Evolutionary conservation across 2,329 filamentous ascomycete genomes (phyloP), one percentile per base, ranked within the genome.

Genomic region (Penicillium sp.): DNA sequence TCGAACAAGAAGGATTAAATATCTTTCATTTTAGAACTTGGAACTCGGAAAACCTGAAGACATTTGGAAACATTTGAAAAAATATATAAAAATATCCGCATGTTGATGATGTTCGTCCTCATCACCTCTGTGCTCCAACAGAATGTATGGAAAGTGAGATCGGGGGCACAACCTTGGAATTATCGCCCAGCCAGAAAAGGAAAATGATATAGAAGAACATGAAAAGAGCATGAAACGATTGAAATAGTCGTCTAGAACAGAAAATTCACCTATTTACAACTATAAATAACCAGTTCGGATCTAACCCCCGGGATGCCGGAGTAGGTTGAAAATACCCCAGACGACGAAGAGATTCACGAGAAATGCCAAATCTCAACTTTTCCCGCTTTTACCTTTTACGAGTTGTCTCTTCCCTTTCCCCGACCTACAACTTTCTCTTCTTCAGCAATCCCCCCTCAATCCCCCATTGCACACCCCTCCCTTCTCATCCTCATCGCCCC

Each of bases 401-500:
- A 32, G 4, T n/a, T 16, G 5, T 26, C 38, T 26, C 46, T 53
- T 42, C 34, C 44, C 42, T 42, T 50, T 26, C 24, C 50, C 37
- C 16, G 7, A 24, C 44, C 31, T 45, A 1, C 38, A 22, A 18
- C 34, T 26, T 44, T 26, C n/a, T 26, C n/a, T 26, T 32, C 18
- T 14, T n/a, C 32, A 45, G 34, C n/a, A 50, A 48, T 50, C 47
- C 42, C 18, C n/a, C 24, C 6, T 9, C 9, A 1, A 29, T 18
- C 18, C 18, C 24, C 14, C 14, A 34, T 34, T 34, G 29, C 5
- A 37, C 24, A 16, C 35, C 35, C 32, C 18, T 40, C 31, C 54
- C 38, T 48, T 40, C 45, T 42, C 55, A 35, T 55, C 49, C 34
- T 50, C 20, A 38, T 49, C 60, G 58, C 60, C 52, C 63, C 61